phyloP scores from a whole-genome alignment of 1,139 yeast genomes.

The Arxiozyma slooffiae region DNA sequence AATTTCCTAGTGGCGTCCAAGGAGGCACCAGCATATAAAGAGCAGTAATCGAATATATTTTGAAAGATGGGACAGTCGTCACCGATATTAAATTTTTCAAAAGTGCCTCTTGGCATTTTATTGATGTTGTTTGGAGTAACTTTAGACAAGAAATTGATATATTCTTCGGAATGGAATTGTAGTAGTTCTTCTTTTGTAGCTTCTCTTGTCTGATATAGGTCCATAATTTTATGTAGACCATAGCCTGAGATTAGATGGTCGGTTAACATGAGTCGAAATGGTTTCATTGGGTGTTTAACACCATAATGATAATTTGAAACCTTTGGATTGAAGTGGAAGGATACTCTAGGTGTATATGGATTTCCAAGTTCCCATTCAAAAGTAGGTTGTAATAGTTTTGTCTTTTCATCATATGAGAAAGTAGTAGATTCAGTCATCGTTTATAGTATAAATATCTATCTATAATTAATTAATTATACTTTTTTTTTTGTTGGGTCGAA shows the following conservation, averaged over 20 bases:
- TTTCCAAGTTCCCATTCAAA: constrained; percentile 36
- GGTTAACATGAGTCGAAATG: constrained; percentile 87
- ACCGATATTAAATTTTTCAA: constrained; percentile 82
- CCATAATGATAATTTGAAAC: constrained; percentile 83
- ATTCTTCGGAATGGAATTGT: constrained; percentile 82
- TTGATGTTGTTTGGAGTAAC: constrained; percentile 75
- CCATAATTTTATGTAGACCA: constrained; percentile 83
- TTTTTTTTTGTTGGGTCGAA: neutral
- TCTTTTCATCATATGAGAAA: constrained; percentile 43
- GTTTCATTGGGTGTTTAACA: constrained; percentile 94
- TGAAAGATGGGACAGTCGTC: constrained; percentile 98
- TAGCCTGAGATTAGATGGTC: constrained; percentile 84
- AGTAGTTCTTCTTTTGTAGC: constrained; percentile 74
- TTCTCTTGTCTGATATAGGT: constrained; percentile 67
- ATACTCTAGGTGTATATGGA: constrained; percentile 47
- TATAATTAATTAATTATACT: neutral
- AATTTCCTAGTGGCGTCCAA: constrained; percentile 85
- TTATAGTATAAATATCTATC: neutral
- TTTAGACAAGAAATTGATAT: constrained; percentile 64
- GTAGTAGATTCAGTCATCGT: constrained; percentile 12
- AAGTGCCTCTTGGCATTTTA: constrained; percentile 44
- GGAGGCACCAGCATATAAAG: constrained; percentile 85
- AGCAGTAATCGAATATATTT: constrained; percentile 80
- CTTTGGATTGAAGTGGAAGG: constrained; percentile 81
- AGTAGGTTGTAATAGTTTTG: constrained; percentile 46